Evolutionary conservation across 176 grass and related monocot genomes (phyloP).

Genomic region (Thalia dealbata): DNA sequence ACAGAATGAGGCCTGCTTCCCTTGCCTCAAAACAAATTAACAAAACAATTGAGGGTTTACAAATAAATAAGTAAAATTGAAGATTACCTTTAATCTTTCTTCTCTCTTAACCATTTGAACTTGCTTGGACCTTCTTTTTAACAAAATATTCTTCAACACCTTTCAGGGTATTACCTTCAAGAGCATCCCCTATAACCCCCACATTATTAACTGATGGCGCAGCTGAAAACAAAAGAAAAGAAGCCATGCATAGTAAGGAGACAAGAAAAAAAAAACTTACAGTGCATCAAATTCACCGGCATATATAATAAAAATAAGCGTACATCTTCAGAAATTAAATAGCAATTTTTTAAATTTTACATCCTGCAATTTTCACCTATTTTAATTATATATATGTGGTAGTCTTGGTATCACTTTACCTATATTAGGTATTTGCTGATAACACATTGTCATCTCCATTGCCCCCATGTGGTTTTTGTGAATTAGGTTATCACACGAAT

Average conservation of each 20-base stretch:
- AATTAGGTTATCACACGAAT: too few relatives aligned
- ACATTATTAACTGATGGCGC: slow-evolving; percentile 82
- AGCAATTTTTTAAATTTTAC: neutral
- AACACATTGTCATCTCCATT: too few relatives aligned
- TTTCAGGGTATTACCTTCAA: slow-evolving; percentile 66
- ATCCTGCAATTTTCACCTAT: too few relatives aligned
- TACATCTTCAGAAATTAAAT: too few relatives aligned
- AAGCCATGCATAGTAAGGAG: neutral
- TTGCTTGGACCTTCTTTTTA: slow-evolving; percentile 82
- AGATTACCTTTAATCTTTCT: slow-evolving; percentile 38
- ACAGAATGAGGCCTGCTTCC: neutral
- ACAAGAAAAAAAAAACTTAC: neutral
- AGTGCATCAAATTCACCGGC: neutral
- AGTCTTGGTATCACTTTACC: too few relatives aligned
- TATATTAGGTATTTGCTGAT: too few relatives aligned
- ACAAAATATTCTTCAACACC: slow-evolving; percentile 75
- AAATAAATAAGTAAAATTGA: too few relatives aligned
- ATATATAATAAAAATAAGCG: neutral
- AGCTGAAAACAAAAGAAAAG: slow-evolving; percentile 49
- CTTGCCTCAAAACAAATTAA: too few relatives aligned
- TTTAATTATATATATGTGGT: too few relatives aligned
- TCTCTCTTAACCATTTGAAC: slow-evolving; percentile 70
- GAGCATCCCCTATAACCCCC: slow-evolving; percentile 56
- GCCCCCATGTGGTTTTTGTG: too few relatives aligned
- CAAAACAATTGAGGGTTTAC: too few relatives aligned